Evolutionary conservation across 1,139 yeast genomes (phyloP).

Genomic region (Yamadazyma triangularis): DNA sequence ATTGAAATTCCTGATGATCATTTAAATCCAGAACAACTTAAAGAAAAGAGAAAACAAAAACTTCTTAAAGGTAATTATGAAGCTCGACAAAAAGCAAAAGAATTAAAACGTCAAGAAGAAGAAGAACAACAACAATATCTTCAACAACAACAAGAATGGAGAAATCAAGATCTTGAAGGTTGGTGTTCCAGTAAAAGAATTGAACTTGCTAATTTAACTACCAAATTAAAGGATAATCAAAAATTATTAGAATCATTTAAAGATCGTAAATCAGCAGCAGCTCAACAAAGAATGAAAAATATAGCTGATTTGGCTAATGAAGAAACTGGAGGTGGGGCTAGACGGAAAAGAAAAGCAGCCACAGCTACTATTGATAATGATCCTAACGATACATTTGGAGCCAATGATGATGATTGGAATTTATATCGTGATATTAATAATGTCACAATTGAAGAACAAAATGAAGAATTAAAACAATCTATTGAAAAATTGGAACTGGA

Average conservation of each 20-base stretch:
- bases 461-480: constrained; percentile 63
- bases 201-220: constrained; percentile 53
- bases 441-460: constrained; percentile 66
- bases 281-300: constrained; percentile 89
- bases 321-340: constrained; percentile 39
- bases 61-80: constrained; percentile 83
- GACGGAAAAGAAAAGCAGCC: constrained; percentile 50
- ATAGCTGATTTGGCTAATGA: constrained; percentile 87
- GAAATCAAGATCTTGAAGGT: constrained; percentile 65
- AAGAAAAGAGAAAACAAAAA: constrained; percentile 82
- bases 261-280: constrained; percentile 87
- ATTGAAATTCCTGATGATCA: constrained; percentile 83
- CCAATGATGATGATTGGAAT: constrained; percentile 95
- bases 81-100: constrained; percentile 79
- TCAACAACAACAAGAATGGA: constrained; percentile 69
- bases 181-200: constrained; percentile 76
- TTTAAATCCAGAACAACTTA: constrained; percentile 71
- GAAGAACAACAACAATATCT: constrained; percentile 51
- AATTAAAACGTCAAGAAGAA: constrained; percentile 58
- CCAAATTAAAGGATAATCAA: constrained; percentile 59
- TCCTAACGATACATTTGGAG: constrained; percentile 92
- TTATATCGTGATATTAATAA: constrained; percentile 81
- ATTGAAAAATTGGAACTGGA: constrained; percentile 67
- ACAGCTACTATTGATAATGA: constrained; percentile 77
- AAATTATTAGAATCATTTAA: constrained; percentile 73